phyloP scores from a whole-genome alignment of 495 filamentous ascomycete genomes.

The Parachaetomium inaequale region DNA sequence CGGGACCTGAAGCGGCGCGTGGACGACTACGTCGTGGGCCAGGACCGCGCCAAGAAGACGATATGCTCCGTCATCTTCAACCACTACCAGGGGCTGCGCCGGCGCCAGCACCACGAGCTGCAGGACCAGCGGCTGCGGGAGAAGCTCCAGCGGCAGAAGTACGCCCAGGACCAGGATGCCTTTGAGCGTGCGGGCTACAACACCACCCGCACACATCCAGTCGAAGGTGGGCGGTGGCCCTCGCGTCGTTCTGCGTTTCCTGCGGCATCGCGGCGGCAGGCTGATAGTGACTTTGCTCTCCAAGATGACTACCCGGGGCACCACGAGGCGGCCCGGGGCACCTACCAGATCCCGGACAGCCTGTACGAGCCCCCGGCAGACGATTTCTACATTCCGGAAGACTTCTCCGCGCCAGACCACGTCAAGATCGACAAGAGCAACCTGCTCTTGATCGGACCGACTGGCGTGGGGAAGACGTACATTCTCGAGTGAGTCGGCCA shows the following conservation, averaged over 20 bases:
- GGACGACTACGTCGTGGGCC: constrained; percentile 94
- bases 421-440: constrained; percentile 94
- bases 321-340: constrained; percentile 53
- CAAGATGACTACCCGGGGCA: constrained; percentile 81
- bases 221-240: constrained; percentile 48
- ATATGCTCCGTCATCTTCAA: constrained; percentile 94
- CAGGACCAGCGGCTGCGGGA: constrained; percentile 62
- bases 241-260: constrained; percentile 26
- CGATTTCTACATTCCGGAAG: constrained; percentile 40
- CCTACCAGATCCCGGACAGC: constrained; percentile 29
- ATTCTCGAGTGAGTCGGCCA: constrained; percentile 64
- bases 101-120: constrained; percentile 74
- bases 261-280: constrained; percentile 20
- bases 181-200: constrained; percentile 30
- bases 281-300: constrained; percentile 30
- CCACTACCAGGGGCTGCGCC: constrained; percentile 86
- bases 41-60: constrained; percentile 93
- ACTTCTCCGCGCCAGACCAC: constrained; percentile 50
- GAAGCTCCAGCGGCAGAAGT: constrained; percentile 44
- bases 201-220: constrained; percentile 36
- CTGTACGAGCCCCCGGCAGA: constrained; percentile 24
- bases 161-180: constrained; percentile 41
- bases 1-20: constrained; percentile 81
- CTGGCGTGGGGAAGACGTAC: constrained; percentile 93
- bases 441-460: constrained; percentile 85